These are phyloP conservation scores for Lithohypha guttulata DNA, from an alignment of 2,329 filamentous ascomycete genomes.

Conservation along the genomic window DNA sequence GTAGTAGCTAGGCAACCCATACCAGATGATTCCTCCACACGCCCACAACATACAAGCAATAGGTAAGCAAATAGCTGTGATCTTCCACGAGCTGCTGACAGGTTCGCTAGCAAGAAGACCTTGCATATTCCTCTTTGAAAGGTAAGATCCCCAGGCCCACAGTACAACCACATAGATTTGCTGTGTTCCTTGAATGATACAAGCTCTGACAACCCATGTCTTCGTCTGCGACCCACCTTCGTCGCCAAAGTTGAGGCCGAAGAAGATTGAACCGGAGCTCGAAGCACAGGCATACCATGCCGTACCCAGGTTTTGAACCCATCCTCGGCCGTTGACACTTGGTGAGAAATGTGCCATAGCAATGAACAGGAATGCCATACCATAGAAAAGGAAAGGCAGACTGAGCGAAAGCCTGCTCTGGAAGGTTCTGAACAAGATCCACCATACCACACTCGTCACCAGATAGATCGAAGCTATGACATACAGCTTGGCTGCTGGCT, in stretches of 20 bases:
- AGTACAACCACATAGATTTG: slow-evolving; percentile 54
- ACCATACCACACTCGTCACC: slow-evolving; percentile 50
- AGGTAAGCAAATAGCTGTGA: slow-evolving; percentile 47
- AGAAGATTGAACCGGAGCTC: slow-evolving; percentile 53
- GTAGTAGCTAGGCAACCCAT: slow-evolving; percentile 58
- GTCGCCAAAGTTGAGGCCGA: slow-evolving; percentile 56
- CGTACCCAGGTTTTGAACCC: slow-evolving; percentile 51
- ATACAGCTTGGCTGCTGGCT: slow-evolving; percentile 50
- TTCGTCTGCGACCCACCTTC: slow-evolving; percentile 53
- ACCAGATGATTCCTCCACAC: slow-evolving; percentile 45
- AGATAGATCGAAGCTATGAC: slow-evolving; percentile 51
- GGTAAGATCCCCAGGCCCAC: slow-evolving; percentile 55
- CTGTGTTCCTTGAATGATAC: slow-evolving; percentile 55
- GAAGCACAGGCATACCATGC: slow-evolving; percentile 53
- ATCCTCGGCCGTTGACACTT: slow-evolving; percentile 29
- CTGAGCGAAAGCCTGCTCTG: slow-evolving; percentile 49
- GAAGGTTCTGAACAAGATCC: slow-evolving; percentile 49
- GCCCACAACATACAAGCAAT: slow-evolving; percentile 48
- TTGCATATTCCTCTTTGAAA: slow-evolving; percentile 36
- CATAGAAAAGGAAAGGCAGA: slow-evolving; percentile 53
- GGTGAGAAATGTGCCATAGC: slow-evolving; percentile 48
- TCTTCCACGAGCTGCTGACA: slow-evolving; percentile 35
- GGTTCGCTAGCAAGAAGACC: slow-evolving; percentile 31
- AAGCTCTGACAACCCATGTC: slow-evolving; percentile 56
- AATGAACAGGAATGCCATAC: slow-evolving; percentile 52